Percentiles rank a stretch among this genome's conserved stretches.
Conservation (phyloP, 306 rosid genomes). For the Gastrolobium villosum region DNA sequence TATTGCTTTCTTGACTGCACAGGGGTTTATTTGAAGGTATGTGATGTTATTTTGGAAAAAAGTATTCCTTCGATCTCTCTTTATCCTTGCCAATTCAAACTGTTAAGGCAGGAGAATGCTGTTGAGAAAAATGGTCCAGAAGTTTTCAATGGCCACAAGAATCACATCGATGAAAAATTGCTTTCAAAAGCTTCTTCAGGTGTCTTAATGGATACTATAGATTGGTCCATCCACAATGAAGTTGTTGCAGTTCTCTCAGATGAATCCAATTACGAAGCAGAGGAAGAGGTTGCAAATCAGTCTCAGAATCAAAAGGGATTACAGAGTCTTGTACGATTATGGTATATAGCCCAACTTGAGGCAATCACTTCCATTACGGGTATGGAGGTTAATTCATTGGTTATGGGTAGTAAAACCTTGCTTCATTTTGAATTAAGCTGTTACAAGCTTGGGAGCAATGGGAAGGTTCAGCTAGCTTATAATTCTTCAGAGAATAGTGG, state of each 20-base stretch:
- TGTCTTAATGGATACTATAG: constrained; percentile 57
- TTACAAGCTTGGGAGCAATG: constrained; percentile 53
- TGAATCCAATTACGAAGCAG: constrained; percentile 62
- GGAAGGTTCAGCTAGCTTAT: constrained; percentile 53
- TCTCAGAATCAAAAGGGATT: constrained; percentile 63
- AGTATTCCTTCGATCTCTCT: constrained; percentile 67
- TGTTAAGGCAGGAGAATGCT: constrained; percentile 54
- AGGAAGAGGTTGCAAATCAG: constrained; percentile 56
- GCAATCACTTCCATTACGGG: constrained; percentile 72
- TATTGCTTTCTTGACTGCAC: constrained; percentile 53
- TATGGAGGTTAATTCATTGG: constrained; percentile 66
- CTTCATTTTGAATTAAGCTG: constrained; percentile 76
- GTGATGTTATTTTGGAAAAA: constrained; percentile 58
- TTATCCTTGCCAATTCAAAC: constrained; percentile 80
- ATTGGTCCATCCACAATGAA: constrained; percentile 71
- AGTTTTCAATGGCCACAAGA: constrained; percentile 55
- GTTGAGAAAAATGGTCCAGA: constrained; percentile 69
- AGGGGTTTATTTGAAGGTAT: constrained; percentile 88
- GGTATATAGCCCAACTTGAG: constrained; percentile 79
- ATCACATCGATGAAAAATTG: constrained; percentile 56
- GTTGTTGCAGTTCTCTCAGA: constrained; percentile 62
- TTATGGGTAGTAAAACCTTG: constrained; percentile 71
- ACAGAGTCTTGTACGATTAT: constrained; percentile 66
- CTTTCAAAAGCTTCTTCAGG: constrained; percentile 57
- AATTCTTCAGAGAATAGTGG: constrained; percentile 56